Evolutionary conservation across 345 rosid genomes (phyloP).

Genomic region (Aquilaria sinensis): DNA sequence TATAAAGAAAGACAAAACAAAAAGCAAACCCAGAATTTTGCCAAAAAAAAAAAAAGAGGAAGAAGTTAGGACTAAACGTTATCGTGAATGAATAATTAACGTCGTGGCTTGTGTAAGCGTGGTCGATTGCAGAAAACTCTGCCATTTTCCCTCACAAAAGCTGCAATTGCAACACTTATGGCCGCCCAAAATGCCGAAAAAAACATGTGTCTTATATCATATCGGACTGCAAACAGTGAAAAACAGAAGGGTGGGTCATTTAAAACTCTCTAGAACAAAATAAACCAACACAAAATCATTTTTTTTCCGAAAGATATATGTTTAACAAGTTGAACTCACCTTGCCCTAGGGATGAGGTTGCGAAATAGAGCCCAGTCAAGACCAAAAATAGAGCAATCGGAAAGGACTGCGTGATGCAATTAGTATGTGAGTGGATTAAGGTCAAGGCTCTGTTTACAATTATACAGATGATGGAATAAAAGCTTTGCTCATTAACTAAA

Average conservation of each 20-base stretch:
- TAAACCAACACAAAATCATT: background rate
- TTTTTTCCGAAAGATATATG: background rate
- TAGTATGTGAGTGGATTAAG: no score
- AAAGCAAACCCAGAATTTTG: no score
- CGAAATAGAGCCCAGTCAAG: conserved; percentile 52
- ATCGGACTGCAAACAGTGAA: conserved; percentile 43
- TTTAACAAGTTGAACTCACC: conserved; percentile 38
- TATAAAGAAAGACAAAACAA: no score
- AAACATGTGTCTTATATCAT: conserved; percentile 48
- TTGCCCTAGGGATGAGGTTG: conserved; percentile 54
- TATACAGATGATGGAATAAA: no score
- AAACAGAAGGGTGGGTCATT: background rate
- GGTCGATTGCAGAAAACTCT: conserved; percentile 94
- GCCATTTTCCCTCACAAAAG: conserved; percentile 69
- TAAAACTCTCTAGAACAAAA: background rate
- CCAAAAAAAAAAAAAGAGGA: no score
- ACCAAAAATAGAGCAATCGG: conserved; percentile 61
- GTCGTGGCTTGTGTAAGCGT: conserved; percentile 69
- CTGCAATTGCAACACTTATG: conserved; percentile 47
- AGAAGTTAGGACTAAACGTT: no score
- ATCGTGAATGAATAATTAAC: conserved; percentile 27
- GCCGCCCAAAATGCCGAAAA: conserved; percentile 68
- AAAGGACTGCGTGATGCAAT: conserved; percentile 44
- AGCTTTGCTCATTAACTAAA: no score
- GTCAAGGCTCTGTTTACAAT: no score